A percentile compares a stretch with the other conserved stretches of the same genome.
phyloP scores from a whole-genome alignment of 768 basidiomycete genomes.

The Termitomyces sp. region DNA sequence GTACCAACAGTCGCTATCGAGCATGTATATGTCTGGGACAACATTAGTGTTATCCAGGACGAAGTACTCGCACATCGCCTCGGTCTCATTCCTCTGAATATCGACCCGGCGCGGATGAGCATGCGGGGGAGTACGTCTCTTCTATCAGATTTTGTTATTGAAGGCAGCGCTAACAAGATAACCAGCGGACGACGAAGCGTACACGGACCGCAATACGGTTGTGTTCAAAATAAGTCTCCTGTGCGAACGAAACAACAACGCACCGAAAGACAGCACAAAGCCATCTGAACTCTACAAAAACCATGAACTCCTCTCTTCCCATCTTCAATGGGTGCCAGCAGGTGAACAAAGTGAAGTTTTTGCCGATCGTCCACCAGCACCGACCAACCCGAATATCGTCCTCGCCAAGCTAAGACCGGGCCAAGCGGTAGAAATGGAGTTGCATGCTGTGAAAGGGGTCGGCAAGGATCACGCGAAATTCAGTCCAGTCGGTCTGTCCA shows the following conservation, averaged over 20 bases:
- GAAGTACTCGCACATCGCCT: constrained; percentile 92
- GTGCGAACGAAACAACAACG: constrained; percentile 58
- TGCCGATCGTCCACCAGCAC: constrained; percentile 44
- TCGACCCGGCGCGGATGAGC: constrained; percentile 75
- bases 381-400: constrained; percentile 80
- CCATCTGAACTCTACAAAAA: constrained; percentile 67
- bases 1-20: constrained; percentile 92
- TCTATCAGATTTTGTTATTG: neutral
- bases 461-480: constrained; percentile 97
- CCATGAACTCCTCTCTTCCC: constrained; percentile 59
- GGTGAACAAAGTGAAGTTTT: constrained; percentile 75
- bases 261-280: constrained; percentile 47
- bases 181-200: constrained; percentile 49
- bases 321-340: constrained; percentile 73
- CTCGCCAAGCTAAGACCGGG: constrained; percentile 90
- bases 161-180: constrained; percentile 15
- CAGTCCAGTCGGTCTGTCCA: constrained; percentile 78
- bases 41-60: constrained; percentile 90
- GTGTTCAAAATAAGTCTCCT: constrained; percentile 73
- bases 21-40: constrained; percentile 88
- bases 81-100: constrained; percentile 83
- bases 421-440: constrained; percentile 76
- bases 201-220: constrained; percentile 84
- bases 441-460: constrained; percentile 89
- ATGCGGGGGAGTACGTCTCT: constrained; percentile 33